Evolutionary conservation across 2,329 filamentous ascomycete species (phyloP), one percentile per base, ranked within the genome.

Genomic region (Chaetomiaceae sp.): DNA sequence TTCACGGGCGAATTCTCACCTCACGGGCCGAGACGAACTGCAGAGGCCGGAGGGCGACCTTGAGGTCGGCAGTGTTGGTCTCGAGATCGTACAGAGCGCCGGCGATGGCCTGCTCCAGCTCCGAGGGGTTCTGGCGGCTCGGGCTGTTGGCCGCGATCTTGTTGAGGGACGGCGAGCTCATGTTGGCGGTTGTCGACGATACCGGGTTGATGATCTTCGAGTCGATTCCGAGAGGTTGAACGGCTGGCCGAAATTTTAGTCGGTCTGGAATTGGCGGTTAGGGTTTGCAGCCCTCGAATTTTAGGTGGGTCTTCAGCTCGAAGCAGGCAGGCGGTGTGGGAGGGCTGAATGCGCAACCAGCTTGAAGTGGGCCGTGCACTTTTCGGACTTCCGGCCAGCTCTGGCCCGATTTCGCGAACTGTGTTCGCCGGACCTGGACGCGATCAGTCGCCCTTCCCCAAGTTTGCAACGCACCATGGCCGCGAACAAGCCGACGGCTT

Each of bases 21-120:
- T 99, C 94, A 78, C 91, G 90, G 75, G 94, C 94, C 80, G 89
- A 95, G 76, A 95, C 89, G 79, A 99, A 91, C 85, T 99, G 94
- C 79, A 99, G 87, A 77, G 94, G 94, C 73, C 94, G 88, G 74
- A 99, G 88, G 68, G 91, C 88, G 72, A 84, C 84, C 88, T 92
- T 95, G 80, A 99, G 89, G 80, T 99, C 94, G 75, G 91, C 82
- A 73, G 94, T 96, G 87, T 96, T 96, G 82, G 86, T 91, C 90
- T 99, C 94, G 79, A 99, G 89, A 73, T 99, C 94, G 83, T 88
- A 95, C 65, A 99, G 89, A 80, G 94, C 94, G 79, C 87, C 88
- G 75, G 94, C 94, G 75, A 99, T 95, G 83, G 81, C 89, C 77
- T 83, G 86, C 89, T 99, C 94, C 69, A 97, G 87, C 87, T 99